These are phyloP conservation scores for Gautieria morchelliformis DNA, from an alignment of 768 basidiomycete genomes.

Conservation along the genomic window DNA sequence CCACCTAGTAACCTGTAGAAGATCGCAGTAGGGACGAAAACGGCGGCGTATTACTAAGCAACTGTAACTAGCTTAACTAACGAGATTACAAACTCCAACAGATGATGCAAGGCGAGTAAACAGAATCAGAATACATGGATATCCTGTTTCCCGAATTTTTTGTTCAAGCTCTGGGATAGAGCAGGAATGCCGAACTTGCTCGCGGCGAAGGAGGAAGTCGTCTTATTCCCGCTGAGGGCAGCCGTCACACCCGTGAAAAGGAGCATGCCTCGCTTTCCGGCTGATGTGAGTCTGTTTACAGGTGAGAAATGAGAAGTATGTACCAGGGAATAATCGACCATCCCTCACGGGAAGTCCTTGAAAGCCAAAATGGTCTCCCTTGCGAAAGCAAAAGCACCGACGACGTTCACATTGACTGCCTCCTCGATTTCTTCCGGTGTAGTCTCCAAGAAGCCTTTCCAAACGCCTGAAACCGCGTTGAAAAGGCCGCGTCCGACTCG, in stretches of 20 bases:
- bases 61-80: no score
- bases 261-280: constrained; percentile 52
- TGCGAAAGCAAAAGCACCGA: constrained; percentile 55
- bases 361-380: constrained; percentile 50
- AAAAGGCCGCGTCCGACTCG: constrained; percentile 58
- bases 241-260: constrained; percentile 73
- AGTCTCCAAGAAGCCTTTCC: constrained; percentile 59
- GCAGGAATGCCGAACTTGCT: constrained; percentile 55
- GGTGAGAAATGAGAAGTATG: background rate
- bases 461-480: constrained; percentile 48
- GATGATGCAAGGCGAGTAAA: no score
- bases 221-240: constrained; percentile 49
- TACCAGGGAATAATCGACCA: background rate
- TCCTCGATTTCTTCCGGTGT: constrained; percentile 47
- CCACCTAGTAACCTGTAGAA: no score
- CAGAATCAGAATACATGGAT: constrained; percentile 45
- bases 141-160: constrained; percentile 66
- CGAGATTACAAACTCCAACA: no score
- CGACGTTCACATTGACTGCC: constrained; percentile 41
- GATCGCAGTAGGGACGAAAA: no score
- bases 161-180: constrained; percentile 60
- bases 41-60: no score
- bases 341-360: constrained; percentile 22
- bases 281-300: constrained; percentile 16
- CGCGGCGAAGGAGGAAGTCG: constrained; percentile 53